Conservation (phyloP, 2,329 filamentous ascomycete genomes). For the Fusarium luffae region DNA sequence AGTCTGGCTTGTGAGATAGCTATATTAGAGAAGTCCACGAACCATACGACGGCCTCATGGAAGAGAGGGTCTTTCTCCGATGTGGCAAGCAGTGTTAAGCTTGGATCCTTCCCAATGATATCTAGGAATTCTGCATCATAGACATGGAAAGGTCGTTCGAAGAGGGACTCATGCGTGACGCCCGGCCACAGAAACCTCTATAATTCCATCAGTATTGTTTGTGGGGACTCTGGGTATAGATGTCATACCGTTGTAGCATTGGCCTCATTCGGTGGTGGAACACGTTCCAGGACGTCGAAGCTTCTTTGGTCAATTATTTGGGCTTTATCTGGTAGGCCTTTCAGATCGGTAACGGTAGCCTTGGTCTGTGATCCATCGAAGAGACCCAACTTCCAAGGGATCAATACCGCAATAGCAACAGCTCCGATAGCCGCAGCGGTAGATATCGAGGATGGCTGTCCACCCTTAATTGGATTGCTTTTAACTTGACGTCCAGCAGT, state of each 20-base stretch:
- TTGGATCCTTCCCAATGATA: conserved; percentile 60
- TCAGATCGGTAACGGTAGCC: background rate
- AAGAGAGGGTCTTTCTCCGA: conserved; percentile 59
- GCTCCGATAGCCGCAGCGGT: conserved; percentile 1
- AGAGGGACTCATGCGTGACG: conserved; percentile 32
- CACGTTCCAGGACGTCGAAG: conserved; percentile 37
- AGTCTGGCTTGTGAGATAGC: background rate
- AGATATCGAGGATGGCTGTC: background rate
- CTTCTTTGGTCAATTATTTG: conserved; percentile 41
- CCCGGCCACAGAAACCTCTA: conserved; percentile 38
- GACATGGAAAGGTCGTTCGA: conserved; percentile 36
- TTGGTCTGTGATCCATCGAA: background rate
- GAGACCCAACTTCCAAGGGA: conserved; percentile 1
- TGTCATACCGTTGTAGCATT: conserved; percentile 34
- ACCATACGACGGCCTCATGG: conserved; percentile 67
- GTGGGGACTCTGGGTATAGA: accelerated
- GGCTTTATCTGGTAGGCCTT: conserved; percentile 23
- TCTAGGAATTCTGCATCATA: conserved; percentile 63
- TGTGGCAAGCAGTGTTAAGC: conserved; percentile 61
- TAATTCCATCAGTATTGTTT: background rate
- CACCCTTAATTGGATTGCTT: too few relatives aligned
- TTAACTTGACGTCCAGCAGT: background rate
- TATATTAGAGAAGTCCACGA: background rate
- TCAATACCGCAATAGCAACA: background rate
- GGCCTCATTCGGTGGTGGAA: conserved; percentile 27